Conservation (phyloP, 1,284 basidiomycete genomes). For the Tylopilus sp. region DNA sequence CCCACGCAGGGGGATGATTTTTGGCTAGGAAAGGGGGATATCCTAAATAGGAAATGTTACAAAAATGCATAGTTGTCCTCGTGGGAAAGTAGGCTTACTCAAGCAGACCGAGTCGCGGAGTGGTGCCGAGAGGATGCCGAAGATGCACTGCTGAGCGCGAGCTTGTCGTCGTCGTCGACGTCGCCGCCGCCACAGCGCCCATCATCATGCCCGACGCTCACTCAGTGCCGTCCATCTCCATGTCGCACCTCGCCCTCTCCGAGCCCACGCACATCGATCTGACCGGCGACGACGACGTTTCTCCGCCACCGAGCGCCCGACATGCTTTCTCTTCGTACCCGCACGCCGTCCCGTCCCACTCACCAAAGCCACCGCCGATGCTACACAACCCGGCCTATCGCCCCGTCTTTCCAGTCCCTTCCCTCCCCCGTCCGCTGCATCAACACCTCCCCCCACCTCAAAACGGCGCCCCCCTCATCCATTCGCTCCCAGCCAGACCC, state of each 20-base stretch:
- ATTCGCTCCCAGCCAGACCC: conserved; percentile 18
- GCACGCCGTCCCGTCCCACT: conserved; percentile 15
- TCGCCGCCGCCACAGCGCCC: conserved; percentile 1
- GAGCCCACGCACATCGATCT: conserved; percentile 54
- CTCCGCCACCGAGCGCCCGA: conserved; percentile 35
- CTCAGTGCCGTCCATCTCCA: conserved; percentile 23
- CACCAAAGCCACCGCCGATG: conserved; percentile 24
- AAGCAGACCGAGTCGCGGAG: conserved; percentile 11
- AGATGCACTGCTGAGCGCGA: conserved; percentile 16
- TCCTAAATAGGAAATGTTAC: conserved; percentile 23
- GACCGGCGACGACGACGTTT: conserved; percentile 55
- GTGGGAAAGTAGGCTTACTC: conserved; percentile 29
- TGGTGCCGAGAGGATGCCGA: conserved; percentile 29
- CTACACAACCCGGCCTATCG: conserved; percentile 36
- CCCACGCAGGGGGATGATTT: background rate
- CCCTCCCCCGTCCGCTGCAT: conserved; percentile 26
- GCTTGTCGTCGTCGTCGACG: conserved; percentile 2
- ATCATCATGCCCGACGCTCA: conserved; percentile 32
- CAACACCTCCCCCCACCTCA: conserved; percentile 20
- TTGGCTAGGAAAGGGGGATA: conserved; percentile 6
- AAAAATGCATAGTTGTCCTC: conserved; percentile 3
- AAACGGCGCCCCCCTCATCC: conserved; percentile 16
- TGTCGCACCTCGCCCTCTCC: conserved; percentile 35
- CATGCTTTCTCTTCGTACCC: conserved; percentile 25
- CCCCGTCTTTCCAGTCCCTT: conserved; percentile 45